Percentiles rank a stretch among this genome's conserved stretches.
Conservation (phyloP, 2,329 filamentous ascomycete species). For the Claviceps citrina region DNA sequence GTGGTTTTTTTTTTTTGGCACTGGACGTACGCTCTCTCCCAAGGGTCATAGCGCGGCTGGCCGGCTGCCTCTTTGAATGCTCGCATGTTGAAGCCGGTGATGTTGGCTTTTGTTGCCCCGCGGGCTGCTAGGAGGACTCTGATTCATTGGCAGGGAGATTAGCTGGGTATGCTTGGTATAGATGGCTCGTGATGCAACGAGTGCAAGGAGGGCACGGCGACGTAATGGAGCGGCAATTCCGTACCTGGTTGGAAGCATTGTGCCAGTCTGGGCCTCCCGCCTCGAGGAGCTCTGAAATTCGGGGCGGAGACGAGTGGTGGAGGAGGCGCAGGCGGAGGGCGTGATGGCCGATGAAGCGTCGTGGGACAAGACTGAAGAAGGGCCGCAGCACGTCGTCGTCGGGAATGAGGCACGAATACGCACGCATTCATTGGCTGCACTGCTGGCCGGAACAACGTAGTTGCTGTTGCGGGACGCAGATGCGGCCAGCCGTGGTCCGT, state of each 20-base stretch:
- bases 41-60: conserved; percentile 47
- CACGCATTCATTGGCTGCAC: no score
- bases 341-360: conserved; percentile 2
- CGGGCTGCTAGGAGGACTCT: conserved; percentile 37
- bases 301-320: conserved; percentile 1
- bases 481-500: conserved; percentile 1
- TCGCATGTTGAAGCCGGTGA: conserved; percentile 83
- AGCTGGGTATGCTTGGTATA: no score
- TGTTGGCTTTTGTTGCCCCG: conserved; percentile 48
- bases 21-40: conserved; percentile 44
- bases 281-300: not conserved
- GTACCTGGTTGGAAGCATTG: conserved; percentile 27
- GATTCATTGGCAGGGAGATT: conserved; percentile 4
- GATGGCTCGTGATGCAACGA: no score
- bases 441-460: conserved; percentile 12
- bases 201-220: no score
- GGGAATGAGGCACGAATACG: no score
- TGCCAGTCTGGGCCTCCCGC: conserved; percentile 8
- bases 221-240: conserved; percentile 10
- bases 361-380: not conserved
- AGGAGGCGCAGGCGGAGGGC: no score
- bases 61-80: conserved; percentile 61
- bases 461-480: no score
- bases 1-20: not conserved
- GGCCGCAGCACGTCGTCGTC: not conserved